A percentile compares a stretch with the other conserved stretches of the same genome.
phyloP scores from a whole-genome alignment of 345 rosid genomes.

The Eucalyptus regnans region DNA sequence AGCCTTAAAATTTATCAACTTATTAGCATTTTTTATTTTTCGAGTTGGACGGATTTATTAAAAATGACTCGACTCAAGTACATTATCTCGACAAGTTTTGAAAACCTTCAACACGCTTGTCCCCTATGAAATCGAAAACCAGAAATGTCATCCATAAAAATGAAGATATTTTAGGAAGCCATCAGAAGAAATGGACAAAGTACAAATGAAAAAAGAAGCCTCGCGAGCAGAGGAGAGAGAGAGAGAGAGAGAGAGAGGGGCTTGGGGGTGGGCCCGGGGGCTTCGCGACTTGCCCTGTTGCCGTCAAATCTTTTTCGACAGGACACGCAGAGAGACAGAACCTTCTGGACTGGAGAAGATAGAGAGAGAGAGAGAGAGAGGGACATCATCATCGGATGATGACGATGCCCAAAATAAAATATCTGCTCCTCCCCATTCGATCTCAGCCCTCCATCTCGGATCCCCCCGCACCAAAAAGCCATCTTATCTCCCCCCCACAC shows the following conservation, averaged over 20 bases:
- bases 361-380: not conserved
- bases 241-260: not conserved
- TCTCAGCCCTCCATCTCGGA: not conserved
- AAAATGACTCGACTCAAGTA: too few relatives aligned
- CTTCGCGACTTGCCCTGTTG: not conserved
- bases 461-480: not conserved
- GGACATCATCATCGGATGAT: not conserved
- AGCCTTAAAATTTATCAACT: rapidly evolving
- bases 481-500: not conserved
- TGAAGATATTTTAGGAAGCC: too few relatives aligned
- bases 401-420: not conserved
- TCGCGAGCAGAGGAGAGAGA: not conserved
- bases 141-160: not conserved
- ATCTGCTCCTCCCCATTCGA: not conserved
- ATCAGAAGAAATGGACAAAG: too few relatives aligned
- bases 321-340: not conserved
- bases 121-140: rapidly evolving
- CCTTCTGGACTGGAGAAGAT: slow-evolving; percentile 8
- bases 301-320: not conserved
- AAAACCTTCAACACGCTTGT: rapidly evolving
- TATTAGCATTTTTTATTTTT: rapidly evolving
- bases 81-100: rapidly evolving
- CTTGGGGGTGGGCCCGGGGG: not conserved
- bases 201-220: not conserved
- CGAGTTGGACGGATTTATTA: rapidly evolving